These are phyloP conservation scores for Yueomyces sp. DNA, from an alignment of 1,139 yeast genomes.

Conservation along the genomic window DNA sequence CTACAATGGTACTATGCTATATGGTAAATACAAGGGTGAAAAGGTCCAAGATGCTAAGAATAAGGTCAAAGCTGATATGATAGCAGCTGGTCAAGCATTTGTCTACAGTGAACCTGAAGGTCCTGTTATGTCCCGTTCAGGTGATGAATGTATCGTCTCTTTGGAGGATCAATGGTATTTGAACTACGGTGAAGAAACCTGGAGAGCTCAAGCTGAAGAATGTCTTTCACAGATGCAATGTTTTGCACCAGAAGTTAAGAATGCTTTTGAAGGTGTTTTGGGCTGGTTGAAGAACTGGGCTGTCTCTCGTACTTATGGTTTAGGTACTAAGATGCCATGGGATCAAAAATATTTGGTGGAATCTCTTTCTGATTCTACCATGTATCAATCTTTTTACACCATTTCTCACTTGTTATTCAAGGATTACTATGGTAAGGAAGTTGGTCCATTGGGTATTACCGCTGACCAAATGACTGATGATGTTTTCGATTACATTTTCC, in stretches of 20 bases:
- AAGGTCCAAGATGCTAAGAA: constrained; percentile 87
- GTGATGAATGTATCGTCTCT: constrained; percentile 93
- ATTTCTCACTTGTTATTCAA: constrained; percentile 75
- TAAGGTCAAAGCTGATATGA: constrained; percentile 70
- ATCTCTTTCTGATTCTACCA: constrained; percentile 89
- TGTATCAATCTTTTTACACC: constrained; percentile 94
- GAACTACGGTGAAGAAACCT: constrained; percentile 90
- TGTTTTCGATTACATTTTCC: constrained; percentile 84
- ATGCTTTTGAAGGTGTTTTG: constrained; percentile 88
- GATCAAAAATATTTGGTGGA: constrained; percentile 89
- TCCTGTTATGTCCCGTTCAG: constrained; percentile 81
- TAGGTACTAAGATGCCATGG: constrained; percentile 96
- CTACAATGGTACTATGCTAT: constrained; percentile 73
- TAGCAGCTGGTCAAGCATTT: constrained; percentile 70
- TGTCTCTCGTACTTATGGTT: constrained; percentile 89
- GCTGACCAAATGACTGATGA: constrained; percentile 87
- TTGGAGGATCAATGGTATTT: constrained; percentile 98
- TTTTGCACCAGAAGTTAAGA: constrained; percentile 71
- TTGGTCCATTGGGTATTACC: constrained; percentile 60
- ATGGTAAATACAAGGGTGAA: constrained; percentile 79
- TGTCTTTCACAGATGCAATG: constrained; percentile 71
- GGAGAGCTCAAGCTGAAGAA: constrained; percentile 81
- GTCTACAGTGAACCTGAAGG: constrained; percentile 92
- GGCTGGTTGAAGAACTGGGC: constrained; percentile 99
- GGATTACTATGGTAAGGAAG: constrained; percentile 70